phyloP scores from a whole-genome alignment of 164 flowering plant species.

The Saururus chinensis region DNA sequence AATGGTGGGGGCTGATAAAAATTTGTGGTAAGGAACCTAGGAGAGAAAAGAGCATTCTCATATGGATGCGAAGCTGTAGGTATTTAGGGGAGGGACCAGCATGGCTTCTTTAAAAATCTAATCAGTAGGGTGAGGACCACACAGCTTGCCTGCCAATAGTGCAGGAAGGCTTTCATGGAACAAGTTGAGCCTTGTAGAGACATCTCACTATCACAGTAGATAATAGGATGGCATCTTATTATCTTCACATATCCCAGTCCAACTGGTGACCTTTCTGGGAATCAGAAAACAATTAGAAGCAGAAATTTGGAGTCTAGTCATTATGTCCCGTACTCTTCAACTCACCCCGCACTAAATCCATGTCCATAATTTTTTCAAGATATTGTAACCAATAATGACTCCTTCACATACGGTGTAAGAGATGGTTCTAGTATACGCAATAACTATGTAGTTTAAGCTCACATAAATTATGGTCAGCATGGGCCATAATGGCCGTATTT shows the following conservation, averaged over 20 bases:
- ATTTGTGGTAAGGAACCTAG: not conserved
- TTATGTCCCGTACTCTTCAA: too few relatives aligned
- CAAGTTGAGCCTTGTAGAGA: conserved; percentile 6
- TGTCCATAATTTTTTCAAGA: too few relatives aligned
- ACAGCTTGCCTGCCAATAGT: not conserved
- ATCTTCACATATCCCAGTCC: not conserved
- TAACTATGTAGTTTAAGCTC: too few relatives aligned
- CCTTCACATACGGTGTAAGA: too few relatives aligned
- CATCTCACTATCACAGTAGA: not conserved
- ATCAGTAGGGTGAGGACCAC: conserved; percentile 24
- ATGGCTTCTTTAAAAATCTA: conserved; percentile 8
- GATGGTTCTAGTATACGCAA: too few relatives aligned
- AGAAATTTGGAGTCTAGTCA: not conserved
- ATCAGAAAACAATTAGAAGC: not conserved
- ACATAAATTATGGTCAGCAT: too few relatives aligned
- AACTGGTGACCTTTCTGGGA: not conserved
- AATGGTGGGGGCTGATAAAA: too few relatives aligned
- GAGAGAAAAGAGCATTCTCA: not conserved
- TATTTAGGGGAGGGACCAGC: conserved; percentile 30
- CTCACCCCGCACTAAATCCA: too few relatives aligned
- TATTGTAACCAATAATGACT: too few relatives aligned
- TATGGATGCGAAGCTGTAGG: not conserved
- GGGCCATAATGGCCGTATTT: too few relatives aligned
- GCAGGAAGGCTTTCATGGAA: conserved; percentile 9
- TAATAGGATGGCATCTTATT: not conserved